phyloP scores from a whole-genome alignment of 805 yeast genomes.

The Yarrowia yakushimensis region DNA sequence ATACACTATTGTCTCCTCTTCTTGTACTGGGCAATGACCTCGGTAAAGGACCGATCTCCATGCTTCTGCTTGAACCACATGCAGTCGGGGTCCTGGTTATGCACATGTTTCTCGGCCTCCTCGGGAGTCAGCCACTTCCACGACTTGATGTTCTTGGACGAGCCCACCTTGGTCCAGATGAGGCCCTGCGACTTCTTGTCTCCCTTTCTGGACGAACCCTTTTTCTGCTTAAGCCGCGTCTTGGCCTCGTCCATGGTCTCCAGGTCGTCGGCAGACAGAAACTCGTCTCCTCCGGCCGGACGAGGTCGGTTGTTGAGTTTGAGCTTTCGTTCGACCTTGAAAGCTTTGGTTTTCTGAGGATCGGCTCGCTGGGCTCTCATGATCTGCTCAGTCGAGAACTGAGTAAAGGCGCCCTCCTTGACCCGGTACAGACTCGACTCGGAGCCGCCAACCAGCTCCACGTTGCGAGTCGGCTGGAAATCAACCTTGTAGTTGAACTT shows the following conservation, averaged over 20 bases:
- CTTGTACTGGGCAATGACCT: background rate
- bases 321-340: too few relatives aligned
- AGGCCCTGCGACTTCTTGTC: background rate
- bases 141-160: conserved; percentile 12
- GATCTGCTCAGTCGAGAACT: background rate
- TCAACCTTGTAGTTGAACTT: background rate
- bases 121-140: background rate
- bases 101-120: background rate
- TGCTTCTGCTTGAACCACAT: conserved; percentile 1
- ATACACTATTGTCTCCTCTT: background rate
- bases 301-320: background rate
- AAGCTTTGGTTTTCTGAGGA: background rate
- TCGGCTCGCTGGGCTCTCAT: background rate
- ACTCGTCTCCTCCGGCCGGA: background rate
- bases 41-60: background rate
- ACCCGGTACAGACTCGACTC: background rate
- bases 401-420: background rate
- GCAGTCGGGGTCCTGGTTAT: background rate
- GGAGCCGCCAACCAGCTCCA: background rate
- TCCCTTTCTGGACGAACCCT: background rate
- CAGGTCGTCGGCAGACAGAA: background rate
- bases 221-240: too few relatives aligned
- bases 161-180: background rate
- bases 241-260: background rate
- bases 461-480: background rate